Conservation (phyloP, 306 rosid species). For the Ceratonia siliqua region DNA sequence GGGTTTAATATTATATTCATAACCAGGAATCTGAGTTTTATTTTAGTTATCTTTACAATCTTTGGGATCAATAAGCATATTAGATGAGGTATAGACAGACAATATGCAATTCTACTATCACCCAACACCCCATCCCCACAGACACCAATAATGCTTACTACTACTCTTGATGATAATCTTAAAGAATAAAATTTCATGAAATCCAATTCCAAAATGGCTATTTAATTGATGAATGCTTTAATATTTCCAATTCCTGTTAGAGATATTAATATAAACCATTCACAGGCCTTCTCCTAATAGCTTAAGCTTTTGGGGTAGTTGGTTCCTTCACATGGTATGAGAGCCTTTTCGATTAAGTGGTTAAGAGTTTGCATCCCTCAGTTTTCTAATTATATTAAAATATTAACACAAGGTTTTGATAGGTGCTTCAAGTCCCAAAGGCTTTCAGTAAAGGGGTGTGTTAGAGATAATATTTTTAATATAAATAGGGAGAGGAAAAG, state of each 20-base stretch:
- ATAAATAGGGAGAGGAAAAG: background rate
- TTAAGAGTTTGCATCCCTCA: background rate
- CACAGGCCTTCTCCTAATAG: background rate
- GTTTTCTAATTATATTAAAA: background rate
- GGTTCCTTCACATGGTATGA: background rate
- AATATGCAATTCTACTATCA: background rate
- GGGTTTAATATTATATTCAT: slow-evolving; percentile 11
- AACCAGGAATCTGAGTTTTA: background rate
- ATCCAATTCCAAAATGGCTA: slow-evolving; percentile 12
- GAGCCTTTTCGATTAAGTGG: background rate
- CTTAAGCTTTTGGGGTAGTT: background rate
- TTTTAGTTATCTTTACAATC: background rate
- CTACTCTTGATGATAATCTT: background rate
- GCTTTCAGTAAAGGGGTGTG: background rate
- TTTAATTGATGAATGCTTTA: background rate
- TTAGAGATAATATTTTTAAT: background rate
- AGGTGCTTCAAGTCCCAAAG: background rate
- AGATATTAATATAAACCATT: background rate
- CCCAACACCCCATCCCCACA: background rate
- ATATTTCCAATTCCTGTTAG: background rate
- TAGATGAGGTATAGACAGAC: background rate
- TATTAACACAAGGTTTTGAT: background rate
- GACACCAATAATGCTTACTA: background rate
- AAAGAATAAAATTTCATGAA: slow-evolving; percentile 5
- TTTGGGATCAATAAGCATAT: background rate